Base-by-base conservation (phyloP, 2,329 filamentous ascomycete genomes). In the Colletotrichum sp. region DNA sequence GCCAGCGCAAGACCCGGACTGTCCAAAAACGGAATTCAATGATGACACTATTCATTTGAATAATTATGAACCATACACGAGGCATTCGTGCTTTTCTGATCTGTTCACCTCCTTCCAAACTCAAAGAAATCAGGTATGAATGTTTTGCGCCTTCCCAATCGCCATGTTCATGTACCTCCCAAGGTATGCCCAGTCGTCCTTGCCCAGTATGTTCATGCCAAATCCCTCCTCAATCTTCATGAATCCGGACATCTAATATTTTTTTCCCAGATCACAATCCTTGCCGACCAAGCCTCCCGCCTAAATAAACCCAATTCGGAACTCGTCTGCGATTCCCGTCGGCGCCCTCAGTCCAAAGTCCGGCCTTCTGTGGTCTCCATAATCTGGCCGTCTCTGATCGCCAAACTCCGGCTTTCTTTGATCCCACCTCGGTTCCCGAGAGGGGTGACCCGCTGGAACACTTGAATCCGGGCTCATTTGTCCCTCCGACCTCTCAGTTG, bases 281-380 rank as follows among this genome's bases (percentile, higher is more conserved):
- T 64, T 13, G 1, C 28, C 16, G n/a, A 43, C n/a, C 24, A 2
- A 16, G 1, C 34, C 30, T 1, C 13, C 4, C 32, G 21, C 67
- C 34, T 69, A 78, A 26, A 78, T 78, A 61, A 78, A 78, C 3
- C 75, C 75, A n/a, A 78, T 28, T 15, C 72, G 67, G 34, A 77
- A 78, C 43, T 78, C 77, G 32, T 78, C 77, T 30, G 77, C 77
- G 13, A 78, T 77, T 5, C 77, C 77, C 30, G 77, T 78, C 13
- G 77, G 77, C 26, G 75, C 77, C 8, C 77, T 69, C 36, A 78
- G 28, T 3, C 77, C 75, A 60, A 77, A 77, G 43, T 78, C 77
- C 7, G 77, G 77, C 28, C 77, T 59, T 21, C 72, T 39, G 18
- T 57, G 36, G 3, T 74, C 66, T 21, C 18, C 43, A 48, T 48